These are phyloP conservation scores for Globisporangium emineosum DNA, from an alignment of 352 stramenopile species.

Conservation along the genomic window DNA sequence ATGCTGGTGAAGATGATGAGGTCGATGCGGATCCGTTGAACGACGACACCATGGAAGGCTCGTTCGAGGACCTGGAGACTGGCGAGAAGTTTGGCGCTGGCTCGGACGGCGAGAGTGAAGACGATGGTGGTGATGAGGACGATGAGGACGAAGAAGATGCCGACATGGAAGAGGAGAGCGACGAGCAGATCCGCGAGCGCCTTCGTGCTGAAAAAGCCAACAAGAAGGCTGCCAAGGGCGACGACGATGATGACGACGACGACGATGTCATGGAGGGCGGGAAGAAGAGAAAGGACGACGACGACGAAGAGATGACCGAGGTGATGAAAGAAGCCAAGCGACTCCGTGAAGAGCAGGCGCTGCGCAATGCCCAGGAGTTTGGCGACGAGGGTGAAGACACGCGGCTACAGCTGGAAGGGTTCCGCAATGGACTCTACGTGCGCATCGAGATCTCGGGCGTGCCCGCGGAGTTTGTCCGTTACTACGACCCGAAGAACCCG, in stretches of 20 bases:
- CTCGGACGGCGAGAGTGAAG: slow-evolving; percentile 24
- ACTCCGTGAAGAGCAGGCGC: slow-evolving; percentile 74
- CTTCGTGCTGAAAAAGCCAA: slow-evolving; percentile 89
- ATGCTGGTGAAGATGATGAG: slow-evolving; percentile 31
- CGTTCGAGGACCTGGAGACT: slow-evolving; percentile 98
- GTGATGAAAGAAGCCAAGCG: slow-evolving; percentile 84
- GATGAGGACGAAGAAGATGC: slow-evolving; percentile 33
- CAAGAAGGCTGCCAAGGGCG: slow-evolving; percentile 81
- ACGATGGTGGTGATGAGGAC: slow-evolving; percentile 26
- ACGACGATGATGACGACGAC: slow-evolving; percentile 53
- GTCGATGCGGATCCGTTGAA: slow-evolving; percentile 60
- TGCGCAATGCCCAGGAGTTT: slow-evolving; percentile 94
- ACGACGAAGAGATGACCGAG: slow-evolving; percentile 86
- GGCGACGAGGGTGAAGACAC: slow-evolving; percentile 92
- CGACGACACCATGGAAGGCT: slow-evolving; percentile 91
- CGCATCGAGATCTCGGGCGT: slow-evolving; percentile 95
- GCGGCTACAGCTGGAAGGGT: slow-evolving; percentile 93
- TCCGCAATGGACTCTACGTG: slow-evolving; percentile 96
- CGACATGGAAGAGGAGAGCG: slow-evolving; percentile 48
- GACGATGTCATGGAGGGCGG: slow-evolving; percentile 28
- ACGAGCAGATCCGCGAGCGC: slow-evolving; percentile 79
- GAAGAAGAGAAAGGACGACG: slow-evolving; percentile 41
- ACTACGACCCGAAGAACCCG: slow-evolving; percentile 89
- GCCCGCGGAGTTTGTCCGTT: slow-evolving; percentile 93
- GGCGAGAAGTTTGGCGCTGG: slow-evolving; percentile 67